A percentile compares a stretch with the other conserved stretches of the same genome.
Evolutionary conservation across 2,329 filamentous ascomycete genomes (phyloP).

Genomic region (Hypoxylon sp.): DNA sequence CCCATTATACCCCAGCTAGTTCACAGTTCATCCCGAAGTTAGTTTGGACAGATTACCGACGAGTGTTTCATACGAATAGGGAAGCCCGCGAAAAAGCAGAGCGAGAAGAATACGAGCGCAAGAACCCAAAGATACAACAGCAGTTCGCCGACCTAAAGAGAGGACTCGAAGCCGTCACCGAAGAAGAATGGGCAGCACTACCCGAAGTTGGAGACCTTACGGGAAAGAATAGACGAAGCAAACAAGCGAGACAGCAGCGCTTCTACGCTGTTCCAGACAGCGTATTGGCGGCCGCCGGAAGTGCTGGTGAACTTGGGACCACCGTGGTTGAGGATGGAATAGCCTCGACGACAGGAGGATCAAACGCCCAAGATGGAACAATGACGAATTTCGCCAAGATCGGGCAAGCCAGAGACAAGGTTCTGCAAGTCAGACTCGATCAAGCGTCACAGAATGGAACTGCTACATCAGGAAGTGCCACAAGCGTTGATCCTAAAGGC

Average conservation of each 20-base stretch:
- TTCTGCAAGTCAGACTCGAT: conserved; percentile 92
- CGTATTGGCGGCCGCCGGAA: conserved; percentile 88
- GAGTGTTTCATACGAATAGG: conserved; percentile 74
- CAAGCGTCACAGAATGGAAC: conserved; percentile 82
- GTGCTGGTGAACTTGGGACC: conserved; percentile 85
- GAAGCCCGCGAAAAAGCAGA: conserved; percentile 95
- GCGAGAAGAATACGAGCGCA: conserved; percentile 93
- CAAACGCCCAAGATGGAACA: conserved; percentile 78
- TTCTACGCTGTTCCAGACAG: conserved; percentile 99
- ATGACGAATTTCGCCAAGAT: conserved; percentile 99
- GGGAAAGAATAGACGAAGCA: conserved; percentile 88
- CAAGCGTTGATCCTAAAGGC: conserved; percentile 93
- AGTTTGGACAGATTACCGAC: conserved; percentile 84
- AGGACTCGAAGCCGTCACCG: conserved; percentile 86
- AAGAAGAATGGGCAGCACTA: conserved; percentile 96
- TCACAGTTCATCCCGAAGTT: conserved; percentile 75
- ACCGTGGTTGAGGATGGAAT: conserved; percentile 86
- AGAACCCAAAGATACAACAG: conserved; percentile 98
- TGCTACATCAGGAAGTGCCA: conserved; percentile 83
- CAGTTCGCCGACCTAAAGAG: conserved; percentile 98
- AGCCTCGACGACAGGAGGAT: conserved; percentile 60
- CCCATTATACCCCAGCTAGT: conserved; percentile 65
- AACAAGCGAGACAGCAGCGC: conserved; percentile 84
- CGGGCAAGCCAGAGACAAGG: conserved; percentile 94
- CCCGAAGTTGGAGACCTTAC: conserved; percentile 98